phyloP scores from a whole-genome alignment of 2,329 filamentous ascomycete species.

The Gyromitra esculenta region DNA sequence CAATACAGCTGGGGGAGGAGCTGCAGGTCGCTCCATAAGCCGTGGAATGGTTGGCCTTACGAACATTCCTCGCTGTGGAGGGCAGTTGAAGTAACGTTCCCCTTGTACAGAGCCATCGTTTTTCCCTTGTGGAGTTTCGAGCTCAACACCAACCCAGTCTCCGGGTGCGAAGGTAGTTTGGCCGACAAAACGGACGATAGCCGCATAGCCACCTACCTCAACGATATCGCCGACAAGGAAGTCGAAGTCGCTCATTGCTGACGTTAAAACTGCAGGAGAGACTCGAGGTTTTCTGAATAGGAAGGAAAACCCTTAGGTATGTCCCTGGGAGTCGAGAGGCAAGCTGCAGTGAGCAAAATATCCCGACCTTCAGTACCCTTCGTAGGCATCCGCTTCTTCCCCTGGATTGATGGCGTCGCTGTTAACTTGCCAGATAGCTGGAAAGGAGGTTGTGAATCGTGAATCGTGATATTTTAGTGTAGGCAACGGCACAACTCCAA shows the following conservation, averaged over 20 bases:
- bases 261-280: background rate
- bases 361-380: background rate
- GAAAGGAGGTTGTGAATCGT: conserved; percentile 8
- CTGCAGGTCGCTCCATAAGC: conserved; percentile 55
- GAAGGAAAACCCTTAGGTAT: background rate
- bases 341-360: background rate
- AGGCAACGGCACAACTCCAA: background rate
- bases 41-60: conserved; percentile 69
- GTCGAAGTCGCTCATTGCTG: conserved; percentile 56
- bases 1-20: conserved; percentile 15
- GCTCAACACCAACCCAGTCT: conserved; percentile 89
- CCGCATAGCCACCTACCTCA: conserved; percentile 78
- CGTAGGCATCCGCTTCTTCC: conserved; percentile 14
- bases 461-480: conserved; percentile 8
- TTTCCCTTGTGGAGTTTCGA: conserved; percentile 83
- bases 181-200: conserved; percentile 82
- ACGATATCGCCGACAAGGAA: conserved; percentile 74
- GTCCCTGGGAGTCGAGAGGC: background rate
- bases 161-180: conserved; percentile 80
- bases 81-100: conserved; percentile 87
- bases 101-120: conserved; percentile 93
- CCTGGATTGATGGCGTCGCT: conserved; percentile 5
- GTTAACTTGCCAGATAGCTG: conserved; percentile 8
- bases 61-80: conserved; percentile 79
- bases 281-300: background rate